Base-by-base conservation (phyloP, 169 alveolate genomes). In the Perkinsus olseni region DNA sequence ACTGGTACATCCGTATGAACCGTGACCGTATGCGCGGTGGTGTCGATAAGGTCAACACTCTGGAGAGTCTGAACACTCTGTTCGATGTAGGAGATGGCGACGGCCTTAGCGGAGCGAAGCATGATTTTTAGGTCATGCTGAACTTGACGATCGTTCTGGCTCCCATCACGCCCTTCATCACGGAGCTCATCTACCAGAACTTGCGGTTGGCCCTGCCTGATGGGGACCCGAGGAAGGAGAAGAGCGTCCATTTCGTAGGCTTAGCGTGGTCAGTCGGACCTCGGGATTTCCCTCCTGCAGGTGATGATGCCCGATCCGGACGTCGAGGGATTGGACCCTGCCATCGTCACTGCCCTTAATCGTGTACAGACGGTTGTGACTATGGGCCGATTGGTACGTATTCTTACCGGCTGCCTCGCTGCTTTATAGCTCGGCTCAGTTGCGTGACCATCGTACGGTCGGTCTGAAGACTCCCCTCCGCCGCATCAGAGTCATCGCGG, bases 11-110 rank as follows among this genome's bases (percentile, higher is more conserved):
- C 93, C 96, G 99, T 91, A 96, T 98, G 39, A 99, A 99, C 95
- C 97, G 99, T 94, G 98, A 97, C 91, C 98, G 99, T 94, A 97
- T 99, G 98, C 97, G 99, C 94, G 99, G 99, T 21, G 98, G 96
- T 74, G 93, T 95, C 74, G 99, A 99, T 0, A 50, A 94, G 92
- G 97, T 95, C 74, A 99, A 98, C 91, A 95, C 98, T 91, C 39
- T 93, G 48, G 97, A 95, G 37, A 95, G 99, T 21, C 94, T 99
- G 74, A 97, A 98, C 92, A 96, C 98, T 45, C 96, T 98, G 48
- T 98, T 96, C 95, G 98, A 96, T 91, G 98, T 99, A 21, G 93
- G 97, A 97, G 0, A 94, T 93, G 51, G 74, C 95, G 39, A 74
- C 93, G 95, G 91, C n/a, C 4, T 24, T 6, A 37, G 38, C 36